Base-by-base conservation (phyloP, 129 eudicot species). In the Solidago caesia region DNA sequence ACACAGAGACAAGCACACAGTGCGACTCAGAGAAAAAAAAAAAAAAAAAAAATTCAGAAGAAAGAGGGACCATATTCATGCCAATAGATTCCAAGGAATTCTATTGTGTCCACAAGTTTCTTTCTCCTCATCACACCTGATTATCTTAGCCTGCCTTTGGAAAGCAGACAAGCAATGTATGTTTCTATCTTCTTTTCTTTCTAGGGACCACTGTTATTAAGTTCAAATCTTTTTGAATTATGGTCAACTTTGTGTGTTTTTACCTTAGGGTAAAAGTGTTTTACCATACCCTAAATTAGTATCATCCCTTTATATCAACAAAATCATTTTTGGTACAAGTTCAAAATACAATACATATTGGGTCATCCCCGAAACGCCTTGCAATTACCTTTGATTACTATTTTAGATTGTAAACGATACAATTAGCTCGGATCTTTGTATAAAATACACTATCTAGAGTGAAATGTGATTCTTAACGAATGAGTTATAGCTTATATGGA, bases 61-160 rank as follows among this genome's bases (percentile, higher is more conserved):
- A 68, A 57, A 8, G 70, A 79, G 83, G 83, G 83, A 73, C 79
- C 83, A 77, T 76, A 14, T 52, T 46, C 44, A 58, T 76, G 57
- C 73, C 74, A 78, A 21, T 79, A 72, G 79, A 79, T 79, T 79
- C 83, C 83, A 79, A 66, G 73, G 78, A 26, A 11, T 65, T 79
- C 16, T 53, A 72, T 78, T 49, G 59, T 72, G 73, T 79, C 82
- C 82, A 79, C 82, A 71, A 79, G 77, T 71, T 64, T 39, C 47
- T 71, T 64, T 39, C 47, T 55, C 52, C 68, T 79, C 82, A 71
- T 79, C 77, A 52, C 82, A 78, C 77, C 77, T 71, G 77, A 71
- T 71, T 42, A 77, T 77, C 73, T 21, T 77, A 68, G 75, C 74
- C 74, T 69, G 70, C 68, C 75, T 77, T 72, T 71, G 64, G 66